phyloP scores from a whole-genome alignment of 768 basidiomycete genomes.

The Collybia mongolica region DNA sequence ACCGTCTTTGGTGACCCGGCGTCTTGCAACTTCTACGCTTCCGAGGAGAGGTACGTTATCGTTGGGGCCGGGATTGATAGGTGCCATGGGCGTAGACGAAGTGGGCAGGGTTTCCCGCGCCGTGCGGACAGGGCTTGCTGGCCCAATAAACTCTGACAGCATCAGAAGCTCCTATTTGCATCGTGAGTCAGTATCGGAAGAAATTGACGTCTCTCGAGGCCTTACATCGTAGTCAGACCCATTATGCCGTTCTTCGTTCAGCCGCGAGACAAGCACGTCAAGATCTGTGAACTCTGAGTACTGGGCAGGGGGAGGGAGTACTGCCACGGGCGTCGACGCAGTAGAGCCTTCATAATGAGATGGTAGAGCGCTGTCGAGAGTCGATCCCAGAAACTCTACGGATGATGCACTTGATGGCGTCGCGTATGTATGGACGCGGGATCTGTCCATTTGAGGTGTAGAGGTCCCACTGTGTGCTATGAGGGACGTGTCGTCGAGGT shows the following conservation, averaged over 20 bases:
- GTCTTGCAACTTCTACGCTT: slow-evolving; percentile 54
- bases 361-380: slow-evolving; percentile 9
- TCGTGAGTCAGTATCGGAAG: slow-evolving; percentile 11
- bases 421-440: slow-evolving; percentile 2
- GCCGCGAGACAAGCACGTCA: slow-evolving; percentile 55
- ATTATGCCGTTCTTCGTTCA: slow-evolving; percentile 45
- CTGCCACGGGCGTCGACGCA: slow-evolving; percentile 8
- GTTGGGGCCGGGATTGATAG: neutral
- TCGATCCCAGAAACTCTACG: slow-evolving; percentile 15
- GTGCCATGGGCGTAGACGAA: neutral
- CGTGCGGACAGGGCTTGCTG: slow-evolving; percentile 30
- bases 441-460: neutral
- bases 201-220: slow-evolving; percentile 16
- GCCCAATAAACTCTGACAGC: slow-evolving; percentile 62
- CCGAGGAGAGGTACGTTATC: slow-evolving; percentile 36
- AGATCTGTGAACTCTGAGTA: slow-evolving; percentile 56
- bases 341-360: slow-evolving; percentile 5
- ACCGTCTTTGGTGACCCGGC: slow-evolving; percentile 60
- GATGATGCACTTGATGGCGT: slow-evolving; percentile 15
- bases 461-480: neutral
- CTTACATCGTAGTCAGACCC: slow-evolving; percentile 69
- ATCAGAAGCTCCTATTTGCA: slow-evolving; percentile 51
- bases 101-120: slow-evolving; percentile 1
- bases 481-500: slow-evolving; percentile 41
- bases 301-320: slow-evolving; percentile 8